Evolutionary conservation across 495 filamentous ascomycete genomes (phyloP).

Genomic region (Lentithecium fluviatile): DNA sequence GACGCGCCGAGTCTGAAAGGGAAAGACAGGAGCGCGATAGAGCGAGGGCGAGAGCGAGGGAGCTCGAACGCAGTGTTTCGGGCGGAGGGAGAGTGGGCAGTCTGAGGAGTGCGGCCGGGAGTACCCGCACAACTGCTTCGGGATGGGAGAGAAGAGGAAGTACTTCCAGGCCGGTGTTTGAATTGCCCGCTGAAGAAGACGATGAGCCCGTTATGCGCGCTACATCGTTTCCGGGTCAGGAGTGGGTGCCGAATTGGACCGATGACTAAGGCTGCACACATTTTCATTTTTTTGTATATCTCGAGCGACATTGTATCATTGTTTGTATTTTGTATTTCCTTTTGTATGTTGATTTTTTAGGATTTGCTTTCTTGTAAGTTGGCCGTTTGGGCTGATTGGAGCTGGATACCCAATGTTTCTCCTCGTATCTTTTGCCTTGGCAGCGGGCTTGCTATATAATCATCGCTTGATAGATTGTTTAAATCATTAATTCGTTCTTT

Average conservation of each 20-base stretch:
- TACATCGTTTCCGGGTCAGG: constrained; percentile 30
- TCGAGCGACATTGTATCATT: too few species aligned
- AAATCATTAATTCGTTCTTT: too few species aligned
- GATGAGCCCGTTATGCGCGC: constrained; percentile 35
- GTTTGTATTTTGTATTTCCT: too few species aligned
- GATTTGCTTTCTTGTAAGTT: too few species aligned
- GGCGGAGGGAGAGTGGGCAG: constrained; percentile 30
- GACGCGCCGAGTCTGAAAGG: constrained; percentile 19
- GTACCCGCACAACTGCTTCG: neutral
- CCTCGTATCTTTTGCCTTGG: too few species aligned
- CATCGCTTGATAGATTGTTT: too few species aligned
- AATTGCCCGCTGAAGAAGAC: constrained; percentile 35
- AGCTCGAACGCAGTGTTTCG: constrained; percentile 27
- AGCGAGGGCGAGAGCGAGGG: constrained; percentile 24
- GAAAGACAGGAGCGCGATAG: constrained; percentile 28
- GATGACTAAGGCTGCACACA: constrained; percentile 10
- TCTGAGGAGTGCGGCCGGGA: constrained; percentile 16
- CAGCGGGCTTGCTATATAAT: too few species aligned
- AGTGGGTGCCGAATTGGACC: constrained; percentile 31
- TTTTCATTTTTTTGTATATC: neutral
- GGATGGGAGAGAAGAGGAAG: constrained; percentile 24
- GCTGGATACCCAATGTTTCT: too few species aligned
- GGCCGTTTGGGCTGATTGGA: too few species aligned
- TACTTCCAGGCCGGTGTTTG: constrained; percentile 21
- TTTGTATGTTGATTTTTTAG: too few species aligned